These are phyloP conservation scores for Neopestalotiopsis clavispora DNA, from an alignment of 2,329 filamentous ascomycete genomes.

Conservation along the genomic window DNA sequence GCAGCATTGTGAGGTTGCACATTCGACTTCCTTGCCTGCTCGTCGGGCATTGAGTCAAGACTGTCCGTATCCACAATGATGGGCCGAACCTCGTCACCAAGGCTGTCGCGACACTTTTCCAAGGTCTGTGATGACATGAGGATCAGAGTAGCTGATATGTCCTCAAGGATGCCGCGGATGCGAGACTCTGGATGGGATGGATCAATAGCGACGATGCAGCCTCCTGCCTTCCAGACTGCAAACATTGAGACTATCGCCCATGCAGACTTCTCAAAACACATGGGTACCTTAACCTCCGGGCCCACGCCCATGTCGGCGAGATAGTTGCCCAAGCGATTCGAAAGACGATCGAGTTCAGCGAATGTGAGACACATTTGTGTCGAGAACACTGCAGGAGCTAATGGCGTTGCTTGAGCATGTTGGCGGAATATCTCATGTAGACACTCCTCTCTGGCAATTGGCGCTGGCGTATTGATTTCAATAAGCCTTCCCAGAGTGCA, in stretches of 20 bases:
- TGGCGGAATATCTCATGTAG: conserved; percentile 19
- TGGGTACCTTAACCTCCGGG: conserved; percentile 34
- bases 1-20: conserved; percentile 14
- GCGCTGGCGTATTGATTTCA: conserved; percentile 17
- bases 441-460: conserved; percentile 14
- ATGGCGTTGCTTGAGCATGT: conserved; percentile 5
- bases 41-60: conserved; percentile 13
- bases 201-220: conserved; percentile 9
- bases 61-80: conserved; percentile 15
- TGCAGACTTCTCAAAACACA: conserved; percentile 41
- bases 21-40: neutral
- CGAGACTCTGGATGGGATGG: conserved; percentile 16
- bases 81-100: conserved; percentile 7
- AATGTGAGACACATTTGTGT: conserved; percentile 29
- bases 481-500: conserved; percentile 1
- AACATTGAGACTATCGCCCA: conserved; percentile 29
- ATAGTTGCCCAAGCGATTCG: conserved; percentile 27
- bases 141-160: conserved; percentile 16
- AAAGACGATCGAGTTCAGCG: conserved; percentile 29
- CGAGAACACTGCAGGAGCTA: conserved; percentile 10
- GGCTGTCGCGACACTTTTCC: neutral
- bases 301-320: conserved; percentile 30
- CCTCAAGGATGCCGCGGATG: conserved; percentile 16
- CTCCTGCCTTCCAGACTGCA: conserved; percentile 17
- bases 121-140: conserved; percentile 16